A percentile compares a stretch with the other conserved stretches of the same genome.
These are phyloP conservation scores for Perilla frutescens DNA, from an alignment of 257 asterid genomes.

Conservation along the genomic window DNA sequence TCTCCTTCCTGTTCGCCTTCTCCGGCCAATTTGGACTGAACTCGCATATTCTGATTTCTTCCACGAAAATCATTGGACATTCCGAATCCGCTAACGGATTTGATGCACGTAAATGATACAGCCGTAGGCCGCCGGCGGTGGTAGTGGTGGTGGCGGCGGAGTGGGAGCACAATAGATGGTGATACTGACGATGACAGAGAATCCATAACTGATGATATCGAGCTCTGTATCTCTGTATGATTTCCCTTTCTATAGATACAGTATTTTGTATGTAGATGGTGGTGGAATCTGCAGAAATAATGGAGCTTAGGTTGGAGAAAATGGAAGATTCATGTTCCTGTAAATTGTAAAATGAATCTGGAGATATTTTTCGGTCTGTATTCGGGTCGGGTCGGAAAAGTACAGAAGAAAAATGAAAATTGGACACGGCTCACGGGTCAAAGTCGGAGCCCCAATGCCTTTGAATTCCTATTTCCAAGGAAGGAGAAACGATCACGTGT, in stretches of 20 bases:
- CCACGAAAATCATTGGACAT: slow-evolving; percentile 32
- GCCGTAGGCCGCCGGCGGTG: slow-evolving; percentile 49
- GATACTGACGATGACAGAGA: slow-evolving; percentile 61
- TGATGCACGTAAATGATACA: slow-evolving; percentile 32
- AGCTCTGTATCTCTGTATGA: not conserved
- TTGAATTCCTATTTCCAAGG: no score
- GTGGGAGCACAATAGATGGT: slow-evolving; percentile 60
- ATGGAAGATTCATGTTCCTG: slow-evolving; percentile 22
- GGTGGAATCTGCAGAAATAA: slow-evolving; percentile 27
- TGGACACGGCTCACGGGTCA: slow-evolving; percentile 44
- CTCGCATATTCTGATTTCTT: slow-evolving; percentile 29
- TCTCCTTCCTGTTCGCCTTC: slow-evolving; percentile 48
- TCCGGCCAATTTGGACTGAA: slow-evolving; percentile 43
- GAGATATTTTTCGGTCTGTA: slow-evolving; percentile 42
- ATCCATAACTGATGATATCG: slow-evolving; percentile 51
- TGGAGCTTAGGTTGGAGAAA: slow-evolving; percentile 12
- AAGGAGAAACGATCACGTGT: no score
- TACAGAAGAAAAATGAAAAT: slow-evolving; percentile 9
- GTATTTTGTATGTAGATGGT: slow-evolving; percentile 15
- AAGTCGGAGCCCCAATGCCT: slow-evolving; percentile 32
- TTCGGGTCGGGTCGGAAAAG: slow-evolving; percentile 32
- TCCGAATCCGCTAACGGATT: slow-evolving; percentile 26
- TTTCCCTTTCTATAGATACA: slow-evolving; percentile 11
- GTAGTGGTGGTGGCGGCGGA: slow-evolving; percentile 49
- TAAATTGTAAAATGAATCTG: slow-evolving; percentile 28